Conservation (phyloP, 352 stramenopile species). For the Phytopythium montanum region DNA sequence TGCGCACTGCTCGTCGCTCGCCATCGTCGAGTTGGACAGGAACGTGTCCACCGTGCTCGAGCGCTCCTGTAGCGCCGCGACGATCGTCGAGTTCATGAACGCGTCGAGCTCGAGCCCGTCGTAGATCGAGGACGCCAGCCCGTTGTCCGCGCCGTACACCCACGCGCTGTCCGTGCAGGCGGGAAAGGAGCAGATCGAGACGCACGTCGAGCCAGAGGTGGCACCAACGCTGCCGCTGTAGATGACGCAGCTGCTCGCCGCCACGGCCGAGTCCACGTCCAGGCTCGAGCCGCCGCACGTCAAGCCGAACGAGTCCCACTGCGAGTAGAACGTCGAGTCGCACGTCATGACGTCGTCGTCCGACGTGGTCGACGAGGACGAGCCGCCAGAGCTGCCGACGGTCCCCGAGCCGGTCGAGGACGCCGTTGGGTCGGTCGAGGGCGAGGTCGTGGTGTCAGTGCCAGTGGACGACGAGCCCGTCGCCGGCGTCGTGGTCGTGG, state of each 20-base stretch:
- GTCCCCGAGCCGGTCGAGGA: slow-evolving; percentile 7
- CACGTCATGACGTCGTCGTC: slow-evolving; percentile 45
- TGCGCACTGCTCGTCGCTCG: slow-evolving; percentile 49
- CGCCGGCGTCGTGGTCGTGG: slow-evolving; percentile 9
- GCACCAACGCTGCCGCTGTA: slow-evolving; percentile 63
- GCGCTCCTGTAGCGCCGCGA: slow-evolving; percentile 30
- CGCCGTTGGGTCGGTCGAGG: neutral
- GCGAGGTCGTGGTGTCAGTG: slow-evolving; percentile 8
- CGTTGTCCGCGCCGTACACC: slow-evolving; percentile 59
- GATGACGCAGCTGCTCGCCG: slow-evolving; percentile 58
- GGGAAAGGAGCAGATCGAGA: slow-evolving; percentile 80
- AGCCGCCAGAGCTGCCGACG: slow-evolving; percentile 4
- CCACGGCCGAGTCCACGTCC: slow-evolving; percentile 48
- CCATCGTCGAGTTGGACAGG: slow-evolving; percentile 60
- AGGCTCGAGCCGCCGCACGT: slow-evolving; percentile 46
- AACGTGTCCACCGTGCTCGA: slow-evolving; percentile 41
- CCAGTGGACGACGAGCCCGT: slow-evolving; percentile 7
- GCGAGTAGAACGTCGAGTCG: slow-evolving; percentile 76
- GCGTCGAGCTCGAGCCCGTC: slow-evolving; percentile 36
- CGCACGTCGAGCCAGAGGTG: slow-evolving; percentile 50
- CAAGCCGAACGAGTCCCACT: slow-evolving; percentile 66
- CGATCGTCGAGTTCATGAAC: slow-evolving; percentile 51
- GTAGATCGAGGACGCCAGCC: slow-evolving; percentile 69
- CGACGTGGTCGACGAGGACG: slow-evolving; percentile 13
- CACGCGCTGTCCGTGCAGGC: slow-evolving; percentile 52